A percentile compares a stretch with the other conserved stretches of the same genome.
These are phyloP conservation scores for Lagerstroemia speciosa DNA, from an alignment of 345 rosid genomes.

Conservation along the genomic window DNA sequence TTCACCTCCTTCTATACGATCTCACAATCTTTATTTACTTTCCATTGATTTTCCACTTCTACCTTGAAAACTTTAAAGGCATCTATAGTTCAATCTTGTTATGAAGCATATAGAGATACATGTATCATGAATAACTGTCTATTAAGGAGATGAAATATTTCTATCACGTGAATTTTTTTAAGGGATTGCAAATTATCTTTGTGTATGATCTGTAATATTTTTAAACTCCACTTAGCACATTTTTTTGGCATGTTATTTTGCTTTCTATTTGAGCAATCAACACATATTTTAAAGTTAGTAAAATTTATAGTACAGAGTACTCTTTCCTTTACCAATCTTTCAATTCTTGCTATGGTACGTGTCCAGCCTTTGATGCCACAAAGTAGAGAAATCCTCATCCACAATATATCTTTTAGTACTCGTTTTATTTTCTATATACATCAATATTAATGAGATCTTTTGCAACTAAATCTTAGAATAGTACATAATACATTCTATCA, in stretches of 20 bases:
- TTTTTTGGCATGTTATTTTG: too few species aligned
- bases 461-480: too few species aligned
- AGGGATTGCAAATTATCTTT: too few species aligned
- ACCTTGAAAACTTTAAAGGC: constrained; percentile 5
- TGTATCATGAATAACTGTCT: not conserved
- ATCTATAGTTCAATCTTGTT: not conserved
- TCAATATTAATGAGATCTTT: too few species aligned
- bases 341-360: not conserved
- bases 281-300: not conserved
- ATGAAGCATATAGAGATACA: constrained; percentile 2
- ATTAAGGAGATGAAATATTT: too few species aligned
- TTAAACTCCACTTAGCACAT: too few species aligned
- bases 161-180: too few species aligned
- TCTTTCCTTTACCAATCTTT: not conserved
- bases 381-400: not conserved
- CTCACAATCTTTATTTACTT: constrained; percentile 4
- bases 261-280: not conserved
- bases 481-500: not conserved
- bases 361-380: not conserved
- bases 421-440: not conserved
- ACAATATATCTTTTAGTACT: not conserved
- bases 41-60: constrained; percentile 8
- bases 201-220: too few species aligned
- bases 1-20: not conserved
- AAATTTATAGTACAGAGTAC: not conserved